These are phyloP conservation scores for Westerdykella aurantiaca DNA, from an alignment of 2,329 filamentous ascomycete genomes.

Conservation along the genomic window DNA sequence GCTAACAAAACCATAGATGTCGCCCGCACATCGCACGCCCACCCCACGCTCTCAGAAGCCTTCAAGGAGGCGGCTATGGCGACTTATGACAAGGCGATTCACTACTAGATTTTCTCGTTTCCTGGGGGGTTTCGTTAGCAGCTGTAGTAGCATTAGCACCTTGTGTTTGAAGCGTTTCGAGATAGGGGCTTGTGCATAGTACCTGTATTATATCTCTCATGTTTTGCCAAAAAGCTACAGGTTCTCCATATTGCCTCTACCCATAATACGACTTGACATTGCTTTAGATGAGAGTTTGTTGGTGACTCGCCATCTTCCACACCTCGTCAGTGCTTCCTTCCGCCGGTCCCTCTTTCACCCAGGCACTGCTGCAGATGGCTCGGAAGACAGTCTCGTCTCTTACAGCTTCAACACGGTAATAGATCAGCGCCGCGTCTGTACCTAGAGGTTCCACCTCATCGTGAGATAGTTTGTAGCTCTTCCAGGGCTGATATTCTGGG, in stretches of 20 bases:
- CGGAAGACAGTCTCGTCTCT: constrained; percentile 13
- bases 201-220: constrained; percentile 37
- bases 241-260: background rate
- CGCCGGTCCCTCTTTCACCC: constrained; percentile 15
- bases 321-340: constrained; percentile 9
- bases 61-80: constrained; percentile 99
- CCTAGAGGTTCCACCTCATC: constrained; percentile 23
- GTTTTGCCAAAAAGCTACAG: constrained; percentile 2
- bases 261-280: background rate
- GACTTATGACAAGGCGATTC: constrained; percentile 90
- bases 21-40: constrained; percentile 82
- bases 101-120: constrained; percentile 58
- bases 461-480: constrained; percentile 22
- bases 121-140: constrained; percentile 13
- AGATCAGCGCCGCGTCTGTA: constrained; percentile 19
- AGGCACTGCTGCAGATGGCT: constrained; percentile 25
- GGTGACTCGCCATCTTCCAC: constrained; percentile 27
- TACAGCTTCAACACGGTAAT: constrained; percentile 21
- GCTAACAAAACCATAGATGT: constrained; percentile 27
- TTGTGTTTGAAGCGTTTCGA: constrained; percentile 27
- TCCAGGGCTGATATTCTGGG: constrained; percentile 18
- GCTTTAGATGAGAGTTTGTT: constrained; percentile 22
- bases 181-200: constrained; percentile 37
- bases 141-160: constrained; percentile 31
- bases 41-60: constrained; percentile 91